These are phyloP conservation scores for Eucalyptus globulus DNA, from an alignment of 345 rosid species.

Conservation along the genomic window DNA sequence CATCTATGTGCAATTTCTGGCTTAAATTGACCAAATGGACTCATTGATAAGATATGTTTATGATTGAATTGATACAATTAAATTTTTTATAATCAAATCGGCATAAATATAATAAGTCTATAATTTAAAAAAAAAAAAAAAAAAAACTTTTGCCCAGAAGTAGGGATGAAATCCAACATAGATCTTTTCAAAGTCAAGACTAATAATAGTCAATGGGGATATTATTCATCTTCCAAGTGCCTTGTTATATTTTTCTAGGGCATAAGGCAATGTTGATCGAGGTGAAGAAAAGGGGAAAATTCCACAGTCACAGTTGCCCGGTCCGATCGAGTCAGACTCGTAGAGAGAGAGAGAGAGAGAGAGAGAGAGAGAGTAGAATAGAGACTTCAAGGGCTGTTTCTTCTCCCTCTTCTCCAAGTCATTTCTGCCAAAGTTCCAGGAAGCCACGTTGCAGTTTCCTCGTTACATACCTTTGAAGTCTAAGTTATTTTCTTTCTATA, in stretches of 20 bases:
- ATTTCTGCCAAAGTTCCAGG: not conserved
- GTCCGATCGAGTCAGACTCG: not conserved
- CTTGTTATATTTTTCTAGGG: not conserved
- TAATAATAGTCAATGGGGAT: not conserved
- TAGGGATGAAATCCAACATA: not conserved
- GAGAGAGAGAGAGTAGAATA: not conserved
- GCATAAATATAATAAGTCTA: not conserved
- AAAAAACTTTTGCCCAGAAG: not conserved
- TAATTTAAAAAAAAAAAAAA: no score
- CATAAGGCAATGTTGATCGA: not conserved
- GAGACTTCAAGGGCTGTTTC: not conserved
- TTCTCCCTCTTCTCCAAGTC: not conserved
- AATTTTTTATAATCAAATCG: no score
- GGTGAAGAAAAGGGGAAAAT: not conserved
- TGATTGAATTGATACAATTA: no score
- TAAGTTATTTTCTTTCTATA: not conserved
- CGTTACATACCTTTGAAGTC: not conserved
- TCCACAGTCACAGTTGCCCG: not conserved
- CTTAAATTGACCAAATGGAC: not conserved
- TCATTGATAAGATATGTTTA: not conserved
- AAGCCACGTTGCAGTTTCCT: not conserved
- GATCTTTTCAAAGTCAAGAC: not conserved
- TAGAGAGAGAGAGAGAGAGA: not conserved
- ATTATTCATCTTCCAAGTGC: not conserved
- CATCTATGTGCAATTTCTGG: rapidly evolving